Evolutionary conservation across 2,329 filamentous ascomycete genomes (phyloP), one percentile per base, ranked within the genome.

Genomic region (Emergomyces orientalis): DNA sequence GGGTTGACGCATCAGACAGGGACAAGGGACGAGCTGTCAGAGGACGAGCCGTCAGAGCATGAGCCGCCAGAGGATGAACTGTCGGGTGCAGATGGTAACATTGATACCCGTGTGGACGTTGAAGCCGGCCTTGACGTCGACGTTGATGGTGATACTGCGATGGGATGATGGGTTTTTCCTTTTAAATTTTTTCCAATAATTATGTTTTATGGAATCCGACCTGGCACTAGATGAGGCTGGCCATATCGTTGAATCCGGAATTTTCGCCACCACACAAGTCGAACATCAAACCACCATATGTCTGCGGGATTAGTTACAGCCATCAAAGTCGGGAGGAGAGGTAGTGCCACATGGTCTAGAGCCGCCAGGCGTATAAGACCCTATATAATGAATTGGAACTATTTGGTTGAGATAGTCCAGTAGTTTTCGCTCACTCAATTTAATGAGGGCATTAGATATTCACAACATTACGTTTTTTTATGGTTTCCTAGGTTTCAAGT

Each of bases 141-240:
- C 30, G 52, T 55, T 17, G 64, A 65, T 43, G 62, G 64, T 25
- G 64, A 65, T 52, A 58, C 52, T 9, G 19, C 55, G 13, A 63
- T 65, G 64, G 45, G 34, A 32, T 63, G 32, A 65, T 34, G 56
- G 27, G n/a, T 49, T n/a, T n/a, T 59, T 45, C 1, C 25, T 56
- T 39, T 22, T 22, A 32, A 39, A 3, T 37, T 5, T 22, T 39
- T 22, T 39, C 27, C 25, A 51, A 13, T 17, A 51, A 19, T 25
- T 7, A 2, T 51, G 25, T 6, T 51, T 19, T 51, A 30, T 19
- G 25, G 17, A 51, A 30, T 30, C 14, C 5, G 14, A 51, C 14
- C 22, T 51, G 2, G 47, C 25, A 51, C 2, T 2, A 51, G 30
- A 17, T 51, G 25, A 51, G 47, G 14, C 25, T 51, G 14, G 25